These are phyloP conservation scores for Malus hybrid DNA, from an alignment of 331 rosid genomes.

Conservation along the genomic window DNA sequence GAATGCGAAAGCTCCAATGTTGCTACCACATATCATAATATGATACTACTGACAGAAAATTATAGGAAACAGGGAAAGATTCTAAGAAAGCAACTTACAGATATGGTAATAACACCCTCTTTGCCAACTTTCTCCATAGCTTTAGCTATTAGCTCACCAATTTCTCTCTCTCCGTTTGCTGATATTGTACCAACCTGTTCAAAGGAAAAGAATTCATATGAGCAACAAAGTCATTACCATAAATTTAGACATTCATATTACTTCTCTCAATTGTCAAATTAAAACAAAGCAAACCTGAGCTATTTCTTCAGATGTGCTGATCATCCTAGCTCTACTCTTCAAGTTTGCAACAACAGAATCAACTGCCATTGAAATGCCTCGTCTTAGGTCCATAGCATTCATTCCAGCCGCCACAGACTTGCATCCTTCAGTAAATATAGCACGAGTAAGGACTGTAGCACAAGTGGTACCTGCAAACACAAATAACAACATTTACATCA, in stretches of 20 bases:
- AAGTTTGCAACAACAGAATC: slow-evolving; percentile 78
- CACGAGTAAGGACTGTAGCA: slow-evolving; percentile 86
- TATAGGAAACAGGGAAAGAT: not conserved
- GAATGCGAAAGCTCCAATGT: not conserved
- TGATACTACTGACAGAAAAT: not conserved
- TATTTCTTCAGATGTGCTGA: slow-evolving; percentile 94
- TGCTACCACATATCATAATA: not conserved
- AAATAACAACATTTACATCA: not conserved
- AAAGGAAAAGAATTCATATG: not conserved
- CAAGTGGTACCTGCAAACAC: slow-evolving; percentile 78
- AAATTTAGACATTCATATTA: not conserved
- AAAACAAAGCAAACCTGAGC: slow-evolving; percentile 59
- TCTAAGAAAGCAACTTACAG: slow-evolving; percentile 43
- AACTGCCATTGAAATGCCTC: slow-evolving; percentile 90
- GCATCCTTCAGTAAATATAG: slow-evolving; percentile 92
- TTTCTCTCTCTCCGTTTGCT: slow-evolving; percentile 90
- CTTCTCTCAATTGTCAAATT: not conserved
- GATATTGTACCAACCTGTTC: slow-evolving; percentile 93
- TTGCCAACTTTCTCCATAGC: slow-evolving; percentile 99
- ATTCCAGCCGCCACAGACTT: slow-evolving; percentile 98
- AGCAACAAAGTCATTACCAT: not conserved
- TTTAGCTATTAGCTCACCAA: slow-evolving; percentile 90
- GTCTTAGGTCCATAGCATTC: slow-evolving; percentile 98
- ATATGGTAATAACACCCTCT: slow-evolving; percentile 92
- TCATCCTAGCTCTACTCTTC: slow-evolving; percentile 87